These are phyloP conservation scores for Coccomyxa sp. DNA, from an alignment of 139 green algal genomes.

Conservation along the genomic window DNA sequence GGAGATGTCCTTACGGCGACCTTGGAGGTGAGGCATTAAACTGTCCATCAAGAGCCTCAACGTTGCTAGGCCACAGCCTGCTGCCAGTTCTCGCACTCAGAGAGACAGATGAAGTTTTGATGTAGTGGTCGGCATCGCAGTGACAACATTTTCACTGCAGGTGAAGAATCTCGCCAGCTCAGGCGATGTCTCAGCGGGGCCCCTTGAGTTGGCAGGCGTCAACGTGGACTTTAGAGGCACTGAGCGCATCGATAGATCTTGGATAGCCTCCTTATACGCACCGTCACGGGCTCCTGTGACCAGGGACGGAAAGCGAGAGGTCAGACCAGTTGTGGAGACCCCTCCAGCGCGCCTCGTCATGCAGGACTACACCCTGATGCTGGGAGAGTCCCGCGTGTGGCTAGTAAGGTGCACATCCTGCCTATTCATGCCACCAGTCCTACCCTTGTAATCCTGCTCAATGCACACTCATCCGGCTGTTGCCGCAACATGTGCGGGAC, in stretches of 20 bases:
- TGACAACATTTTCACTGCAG: not conserved
- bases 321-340: not conserved
- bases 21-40: not conserved
- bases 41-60: too few relatives aligned
- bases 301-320: not conserved
- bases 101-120: too few relatives aligned
- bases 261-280: not conserved
- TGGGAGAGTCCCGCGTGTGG: not conserved
- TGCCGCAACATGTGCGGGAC: too few relatives aligned
- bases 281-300: too few relatives aligned
- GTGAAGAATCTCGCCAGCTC: not conserved
- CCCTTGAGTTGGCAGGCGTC: not conserved
- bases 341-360: not conserved
- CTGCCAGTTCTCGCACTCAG: too few relatives aligned
- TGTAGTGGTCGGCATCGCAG: not conserved
- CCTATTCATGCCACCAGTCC: too few relatives aligned
- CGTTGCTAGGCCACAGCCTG: too few relatives aligned
- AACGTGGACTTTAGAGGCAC: not conserved
- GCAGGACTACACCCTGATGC: not conserved
- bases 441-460: too few relatives aligned
- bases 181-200: not conserved
- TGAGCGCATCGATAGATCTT: not conserved
- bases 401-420: not conserved
- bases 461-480: too few relatives aligned
- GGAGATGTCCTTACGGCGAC: not conserved